phyloP scores from a whole-genome alignment of 768 basidiomycete genomes.

The Termitomyces sp. region DNA sequence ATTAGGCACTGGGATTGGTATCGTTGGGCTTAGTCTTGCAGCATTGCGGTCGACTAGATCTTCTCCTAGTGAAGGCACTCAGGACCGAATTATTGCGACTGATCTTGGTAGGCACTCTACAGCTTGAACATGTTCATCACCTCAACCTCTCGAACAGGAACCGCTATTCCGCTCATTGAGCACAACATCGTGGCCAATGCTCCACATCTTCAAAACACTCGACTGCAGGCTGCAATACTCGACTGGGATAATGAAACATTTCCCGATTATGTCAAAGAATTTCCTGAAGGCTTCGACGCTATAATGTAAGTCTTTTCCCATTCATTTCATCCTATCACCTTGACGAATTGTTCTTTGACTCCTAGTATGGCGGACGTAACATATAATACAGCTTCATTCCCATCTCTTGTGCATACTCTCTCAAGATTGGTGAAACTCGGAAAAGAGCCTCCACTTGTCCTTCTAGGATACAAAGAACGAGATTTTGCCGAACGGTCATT shows the following conservation, averaged over 20 bases:
- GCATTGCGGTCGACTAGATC: conserved; percentile 40
- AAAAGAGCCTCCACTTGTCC: conserved; percentile 33
- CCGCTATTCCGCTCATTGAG: conserved; percentile 75
- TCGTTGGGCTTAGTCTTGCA: conserved; percentile 66
- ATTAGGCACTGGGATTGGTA: conserved; percentile 79
- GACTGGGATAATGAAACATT: conserved; percentile 73
- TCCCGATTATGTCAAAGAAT: conserved; percentile 35
- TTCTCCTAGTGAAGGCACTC: conserved; percentile 5
- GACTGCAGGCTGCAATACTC: conserved; percentile 37
- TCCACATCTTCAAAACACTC: conserved; percentile 24
- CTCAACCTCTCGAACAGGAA: conserved; percentile 36
- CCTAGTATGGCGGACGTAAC: conserved; percentile 88
- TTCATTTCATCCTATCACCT: neutral
- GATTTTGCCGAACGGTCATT: conserved; percentile 69
- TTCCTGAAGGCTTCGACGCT: conserved; percentile 43
- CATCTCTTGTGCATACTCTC: conserved; percentile 68
- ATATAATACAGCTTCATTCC: conserved; percentile 86
- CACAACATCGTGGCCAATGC: conserved; percentile 57
- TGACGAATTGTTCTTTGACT: neutral
- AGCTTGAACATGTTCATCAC: neutral
- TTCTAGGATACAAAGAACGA: conserved; percentile 87
- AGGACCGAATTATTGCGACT: conserved; percentile 48
- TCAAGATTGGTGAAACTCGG: conserved; percentile 36
- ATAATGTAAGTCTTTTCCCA: conserved; percentile 34
- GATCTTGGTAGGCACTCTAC: conserved; percentile 59